Evolutionary conservation across 495 filamentous ascomycete species (phyloP), one percentile per base, ranked within the genome.

Genomic region (Neurospora tetraspora): DNA sequence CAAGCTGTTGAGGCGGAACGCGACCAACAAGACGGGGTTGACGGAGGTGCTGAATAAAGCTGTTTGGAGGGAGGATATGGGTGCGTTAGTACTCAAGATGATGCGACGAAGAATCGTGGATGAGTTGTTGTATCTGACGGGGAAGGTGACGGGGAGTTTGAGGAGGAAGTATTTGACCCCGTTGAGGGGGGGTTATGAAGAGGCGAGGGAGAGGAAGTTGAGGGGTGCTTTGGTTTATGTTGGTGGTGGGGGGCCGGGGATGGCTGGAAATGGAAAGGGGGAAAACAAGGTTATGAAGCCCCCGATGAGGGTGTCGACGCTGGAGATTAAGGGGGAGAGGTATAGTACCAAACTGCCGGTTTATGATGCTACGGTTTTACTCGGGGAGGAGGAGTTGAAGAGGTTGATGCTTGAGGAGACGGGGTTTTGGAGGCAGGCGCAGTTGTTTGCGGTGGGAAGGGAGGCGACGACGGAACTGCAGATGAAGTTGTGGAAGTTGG

Each of bases 51-150:
- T 76, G 1, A 75, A 71, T 14, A 70, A 47, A 3, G 76, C 76
- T 6, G 75, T 86, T 4, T 95, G 91, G 91, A 87, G 90, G 18
- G 45, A 82, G 40, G 91, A 94, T 75, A 93, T 94, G 90, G 85
- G 86, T n/a, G 78, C 79, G 0, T 87, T 90, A 61, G 72, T 93
- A 4, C 80, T 91, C 0, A 78, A 81, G 8, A 70, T 85, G 39
- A 84, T 92, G 83, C 82, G 88, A 4, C 76, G 80, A 16, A 78
- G 84, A 3, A 81, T 88, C 12, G 72, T 84, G 1, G 84, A 87
- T 69, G 74, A 79, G 5, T 71, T 86, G 5, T 20, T 82, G 16
- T 74, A 81, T 68, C 72, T 81, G 47, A 77, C 80, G 3, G 69
- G 37, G 0, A 70, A 80, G 27, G 27, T 27, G 12, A 65, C 27